These are phyloP conservation scores for Hypoxylon trugodes DNA, from an alignment of 495 filamentous ascomycete genomes.

Conservation along the genomic window DNA sequence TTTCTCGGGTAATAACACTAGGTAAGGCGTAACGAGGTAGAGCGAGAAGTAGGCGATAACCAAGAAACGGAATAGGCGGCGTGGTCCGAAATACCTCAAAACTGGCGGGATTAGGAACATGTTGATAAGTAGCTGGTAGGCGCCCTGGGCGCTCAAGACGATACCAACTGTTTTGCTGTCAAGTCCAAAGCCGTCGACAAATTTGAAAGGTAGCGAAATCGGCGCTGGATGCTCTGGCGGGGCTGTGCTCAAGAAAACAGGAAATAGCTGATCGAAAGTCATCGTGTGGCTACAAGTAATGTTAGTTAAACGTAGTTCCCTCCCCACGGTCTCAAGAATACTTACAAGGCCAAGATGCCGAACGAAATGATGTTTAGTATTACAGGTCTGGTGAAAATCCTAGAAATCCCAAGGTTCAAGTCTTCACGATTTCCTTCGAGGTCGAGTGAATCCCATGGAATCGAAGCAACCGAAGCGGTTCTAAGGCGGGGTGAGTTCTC, in stretches of 20 bases:
- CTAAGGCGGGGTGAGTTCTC: conserved; percentile 58
- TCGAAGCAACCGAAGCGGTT: conserved; percentile 42
- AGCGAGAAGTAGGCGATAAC: conserved; percentile 85
- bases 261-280: conserved; percentile 92
- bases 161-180: conserved; percentile 83
- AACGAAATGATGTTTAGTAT: conserved; percentile 85
- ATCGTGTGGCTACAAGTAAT: conserved; percentile 70
- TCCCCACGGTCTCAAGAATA: conserved; percentile 34
- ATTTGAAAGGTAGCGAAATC: conserved; percentile 77
- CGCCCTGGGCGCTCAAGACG: conserved; percentile 88
- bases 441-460: conserved; percentile 43
- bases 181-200: conserved; percentile 85
- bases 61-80: conserved; percentile 81
- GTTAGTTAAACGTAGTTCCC: conserved; percentile 28
- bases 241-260: conserved; percentile 86
- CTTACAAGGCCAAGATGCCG: conserved; percentile 95
- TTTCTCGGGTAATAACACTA: conserved; percentile 77
- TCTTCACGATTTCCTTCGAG: conserved; percentile 26
- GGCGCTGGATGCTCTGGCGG: conserved; percentile 52
- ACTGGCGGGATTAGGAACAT: conserved; percentile 82
- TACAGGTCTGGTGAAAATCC: conserved; percentile 79
- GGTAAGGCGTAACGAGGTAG: conserved; percentile 87
- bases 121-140: conserved; percentile 86
- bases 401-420: conserved; percentile 41
- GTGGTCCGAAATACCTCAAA: conserved; percentile 73